Evolutionary conservation across 495 filamentous ascomycete genomes (phyloP).

Genomic region (Chaetomidium leptoderma): DNA sequence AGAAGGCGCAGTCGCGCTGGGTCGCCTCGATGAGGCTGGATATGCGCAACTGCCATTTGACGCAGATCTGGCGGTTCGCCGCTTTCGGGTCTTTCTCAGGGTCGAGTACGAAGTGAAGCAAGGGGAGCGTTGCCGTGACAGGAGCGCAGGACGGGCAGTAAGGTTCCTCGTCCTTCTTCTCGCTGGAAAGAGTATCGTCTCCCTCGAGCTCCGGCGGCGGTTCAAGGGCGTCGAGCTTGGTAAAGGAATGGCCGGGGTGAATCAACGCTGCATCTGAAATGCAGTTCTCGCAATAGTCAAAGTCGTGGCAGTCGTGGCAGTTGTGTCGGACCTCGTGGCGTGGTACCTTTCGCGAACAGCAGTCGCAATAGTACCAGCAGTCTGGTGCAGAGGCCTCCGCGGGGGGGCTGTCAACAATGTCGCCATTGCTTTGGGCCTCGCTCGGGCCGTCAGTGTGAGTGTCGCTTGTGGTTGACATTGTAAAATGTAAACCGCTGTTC

Average conservation of each 20-base stretch:
- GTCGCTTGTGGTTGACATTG: no score
- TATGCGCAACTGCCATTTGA: conserved; percentile 1
- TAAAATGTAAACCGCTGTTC: no score
- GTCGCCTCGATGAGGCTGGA: conserved; percentile 7
- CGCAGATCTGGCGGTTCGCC: not conserved
- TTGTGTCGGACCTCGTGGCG: not conserved
- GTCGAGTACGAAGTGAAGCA: not conserved
- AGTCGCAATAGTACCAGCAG: no score
- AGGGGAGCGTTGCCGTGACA: not conserved
- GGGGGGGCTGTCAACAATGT: no score
- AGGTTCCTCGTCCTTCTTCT: not conserved
- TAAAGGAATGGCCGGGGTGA: conserved; percentile 6
- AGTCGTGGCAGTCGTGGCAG: conserved; percentile 1
- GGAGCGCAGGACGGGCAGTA: conserved; percentile 3
- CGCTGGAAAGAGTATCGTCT: not conserved
- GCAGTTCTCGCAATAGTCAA: conserved; percentile 8
- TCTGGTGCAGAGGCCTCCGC: no score
- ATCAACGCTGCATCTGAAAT: not conserved
- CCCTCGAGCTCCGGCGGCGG: not conserved
- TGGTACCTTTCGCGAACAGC: not conserved
- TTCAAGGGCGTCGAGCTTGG: not conserved
- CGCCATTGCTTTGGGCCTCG: no score
- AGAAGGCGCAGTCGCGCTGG: conserved; percentile 7
- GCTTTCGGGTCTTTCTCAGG: not conserved
- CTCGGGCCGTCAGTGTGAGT: no score